These are phyloP conservation scores for Bimuria novae-zelandiae DNA, from an alignment of 2,329 filamentous ascomycete genomes.

Conservation along the genomic window DNA sequence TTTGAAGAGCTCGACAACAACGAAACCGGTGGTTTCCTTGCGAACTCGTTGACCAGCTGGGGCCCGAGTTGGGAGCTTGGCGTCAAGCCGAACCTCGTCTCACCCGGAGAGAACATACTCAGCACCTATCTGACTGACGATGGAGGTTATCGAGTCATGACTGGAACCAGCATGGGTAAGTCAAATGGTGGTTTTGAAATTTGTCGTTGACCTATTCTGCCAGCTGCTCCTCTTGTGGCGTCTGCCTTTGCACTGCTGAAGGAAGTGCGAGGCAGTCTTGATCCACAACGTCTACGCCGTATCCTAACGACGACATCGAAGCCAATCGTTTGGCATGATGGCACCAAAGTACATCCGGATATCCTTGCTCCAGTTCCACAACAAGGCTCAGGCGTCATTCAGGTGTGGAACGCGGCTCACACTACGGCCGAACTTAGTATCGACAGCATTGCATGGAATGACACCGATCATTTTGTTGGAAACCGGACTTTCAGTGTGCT, in stretches of 20 bases:
- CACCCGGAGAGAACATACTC: constrained; percentile 62
- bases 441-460: constrained; percentile 24
- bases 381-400: constrained; percentile 28
- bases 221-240: constrained; percentile 22
- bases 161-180: constrained; percentile 61
- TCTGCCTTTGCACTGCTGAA: constrained; percentile 22
- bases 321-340: constrained; percentile 22
- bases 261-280: constrained; percentile 23
- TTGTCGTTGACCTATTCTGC: not conserved
- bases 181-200: not conserved
- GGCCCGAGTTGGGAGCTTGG: constrained; percentile 65
- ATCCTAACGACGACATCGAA: constrained; percentile 23
- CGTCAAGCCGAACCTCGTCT: constrained; percentile 61
- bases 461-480: constrained; percentile 30
- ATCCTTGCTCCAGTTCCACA: constrained; percentile 26
- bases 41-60: constrained; percentile 52
- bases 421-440: constrained; percentile 17
- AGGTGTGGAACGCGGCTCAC: constrained; percentile 23
- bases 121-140: constrained; percentile 58
- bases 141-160: constrained; percentile 56
- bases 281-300: constrained; percentile 15
- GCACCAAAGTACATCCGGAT: constrained; percentile 7
- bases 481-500: constrained; percentile 26
- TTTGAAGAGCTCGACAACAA: constrained; percentile 23
- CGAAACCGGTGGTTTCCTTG: constrained; percentile 13